phyloP scores from a whole-genome alignment of 345 rosid species.

The Bruguiera parviflora region DNA sequence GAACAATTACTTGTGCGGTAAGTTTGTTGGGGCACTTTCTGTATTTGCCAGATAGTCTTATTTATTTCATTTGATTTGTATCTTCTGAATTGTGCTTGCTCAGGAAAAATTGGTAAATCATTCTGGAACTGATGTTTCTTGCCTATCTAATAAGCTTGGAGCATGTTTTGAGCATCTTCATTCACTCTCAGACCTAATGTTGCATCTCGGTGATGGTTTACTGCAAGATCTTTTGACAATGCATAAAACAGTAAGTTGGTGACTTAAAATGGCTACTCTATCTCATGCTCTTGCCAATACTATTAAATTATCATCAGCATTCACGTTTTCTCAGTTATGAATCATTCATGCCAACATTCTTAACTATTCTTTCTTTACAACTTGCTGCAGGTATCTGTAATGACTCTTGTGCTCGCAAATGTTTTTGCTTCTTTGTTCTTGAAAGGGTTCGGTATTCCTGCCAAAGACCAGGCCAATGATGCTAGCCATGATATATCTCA shows the following conservation, averaged over 20 bases:
- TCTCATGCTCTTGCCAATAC: not conserved
- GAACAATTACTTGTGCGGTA: constrained; percentile 52
- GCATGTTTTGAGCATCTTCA: constrained; percentile 47
- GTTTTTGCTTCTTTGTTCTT: constrained; percentile 65
- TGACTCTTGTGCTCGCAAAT: constrained; percentile 74
- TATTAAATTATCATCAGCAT: not conserved
- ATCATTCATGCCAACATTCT: no score
- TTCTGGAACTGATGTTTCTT: constrained; percentile 26
- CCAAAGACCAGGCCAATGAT: constrained; percentile 61
- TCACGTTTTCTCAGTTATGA: not conserved
- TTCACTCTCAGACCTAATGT: constrained; percentile 46
- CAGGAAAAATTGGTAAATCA: constrained; percentile 58
- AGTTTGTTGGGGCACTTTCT: constrained; percentile 21
- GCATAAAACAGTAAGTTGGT: constrained; percentile 58
- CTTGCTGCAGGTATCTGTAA: constrained; percentile 56
- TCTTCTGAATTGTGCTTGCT: constrained; percentile 21
- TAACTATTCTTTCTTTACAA: not conserved
- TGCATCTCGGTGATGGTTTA: constrained; percentile 53
- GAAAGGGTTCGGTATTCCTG: constrained; percentile 68
- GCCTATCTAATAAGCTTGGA: constrained; percentile 39
- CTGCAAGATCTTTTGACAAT: constrained; percentile 63
- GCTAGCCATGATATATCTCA: constrained; percentile 37
- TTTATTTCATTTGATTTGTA: constrained; percentile 18
- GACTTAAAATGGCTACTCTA: not conserved
- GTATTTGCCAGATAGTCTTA: not conserved